Evolutionary conservation across 2,329 filamentous ascomycete genomes (phyloP).

Genomic region (Pseudocercospora pini-densiflorae): DNA sequence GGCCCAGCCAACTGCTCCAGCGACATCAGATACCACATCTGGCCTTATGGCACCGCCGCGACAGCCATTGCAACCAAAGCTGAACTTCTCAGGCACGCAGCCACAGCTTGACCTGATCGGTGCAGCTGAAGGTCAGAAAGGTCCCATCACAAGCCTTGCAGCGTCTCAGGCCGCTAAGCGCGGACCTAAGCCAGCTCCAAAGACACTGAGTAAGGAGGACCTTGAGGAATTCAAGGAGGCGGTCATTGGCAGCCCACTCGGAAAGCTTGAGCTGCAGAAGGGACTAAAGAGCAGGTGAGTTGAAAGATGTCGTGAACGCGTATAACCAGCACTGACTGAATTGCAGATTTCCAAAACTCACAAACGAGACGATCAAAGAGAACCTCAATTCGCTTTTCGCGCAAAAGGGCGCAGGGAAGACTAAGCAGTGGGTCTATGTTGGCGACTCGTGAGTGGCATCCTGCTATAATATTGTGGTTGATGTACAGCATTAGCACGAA

Average conservation of each 20-base stretch:
- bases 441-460: conserved; percentile 22
- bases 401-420: conserved; percentile 64
- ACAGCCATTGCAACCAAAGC: conserved; percentile 47
- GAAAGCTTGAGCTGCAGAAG: conserved; percentile 75
- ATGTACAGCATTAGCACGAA: neutral
- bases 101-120: conserved; percentile 33
- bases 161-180: conserved; percentile 37
- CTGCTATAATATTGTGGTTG: neutral
- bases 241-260: conserved; percentile 72
- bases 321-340: too few relatives aligned
- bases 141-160: conserved; percentile 39
- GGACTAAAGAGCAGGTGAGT: conserved; percentile 70
- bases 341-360: conserved; percentile 71
- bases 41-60: conserved; percentile 44
- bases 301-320: neutral
- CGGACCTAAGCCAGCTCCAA: conserved; percentile 43
- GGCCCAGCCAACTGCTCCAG: conserved; percentile 31
- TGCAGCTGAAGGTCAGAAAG: conserved; percentile 38
- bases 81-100: conserved; percentile 35
- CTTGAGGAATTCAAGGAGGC: conserved; percentile 70
- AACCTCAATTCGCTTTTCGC: conserved; percentile 70
- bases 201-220: conserved; percentile 62
- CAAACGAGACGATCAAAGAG: conserved; percentile 71
- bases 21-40: conserved; percentile 29
- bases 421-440: conserved; percentile 64